Conservation (phyloP, 305 asterid genomes). For the Rubia tinctorum region DNA sequence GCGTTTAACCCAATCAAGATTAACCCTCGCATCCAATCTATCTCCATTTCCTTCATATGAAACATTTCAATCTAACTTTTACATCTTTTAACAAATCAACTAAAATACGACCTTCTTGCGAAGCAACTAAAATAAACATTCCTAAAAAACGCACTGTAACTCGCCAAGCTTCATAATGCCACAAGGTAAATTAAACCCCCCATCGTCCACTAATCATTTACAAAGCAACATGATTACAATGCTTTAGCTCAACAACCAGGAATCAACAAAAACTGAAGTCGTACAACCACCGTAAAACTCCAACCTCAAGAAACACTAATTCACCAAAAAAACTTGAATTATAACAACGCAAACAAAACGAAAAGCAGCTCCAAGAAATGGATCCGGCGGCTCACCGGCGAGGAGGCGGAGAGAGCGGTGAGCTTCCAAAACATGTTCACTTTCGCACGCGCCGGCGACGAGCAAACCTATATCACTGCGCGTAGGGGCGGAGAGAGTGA, state of each 20-base stretch:
- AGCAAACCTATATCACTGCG: constrained; percentile 6
- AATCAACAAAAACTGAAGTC: background rate
- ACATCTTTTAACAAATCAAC: background rate
- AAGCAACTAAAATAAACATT: background rate
- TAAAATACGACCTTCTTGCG: background rate
- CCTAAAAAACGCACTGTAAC: background rate
- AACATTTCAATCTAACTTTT: background rate
- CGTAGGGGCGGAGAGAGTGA: constrained; percentile 21
- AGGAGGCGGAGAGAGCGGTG: constrained; percentile 70
- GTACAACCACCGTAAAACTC: background rate
- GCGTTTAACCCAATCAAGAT: background rate
- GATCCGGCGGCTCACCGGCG: constrained; percentile 71
- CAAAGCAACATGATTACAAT: background rate
- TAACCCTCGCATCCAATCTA: background rate
- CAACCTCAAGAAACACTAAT: background rate
- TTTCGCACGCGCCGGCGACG: constrained; percentile 2
- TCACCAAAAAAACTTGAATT: background rate
- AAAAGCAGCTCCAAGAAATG: background rate
- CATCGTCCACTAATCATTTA: background rate
- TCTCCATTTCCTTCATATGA: background rate
- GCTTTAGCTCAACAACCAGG: constrained; percentile 10
- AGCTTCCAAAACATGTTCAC: constrained; percentile 90
- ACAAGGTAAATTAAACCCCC: background rate
- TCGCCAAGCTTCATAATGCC: background rate
- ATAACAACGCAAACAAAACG: background rate